Conservation (phyloP, 176 grass and related monocot species). For the Bolboschoenus planiculmis region DNA sequence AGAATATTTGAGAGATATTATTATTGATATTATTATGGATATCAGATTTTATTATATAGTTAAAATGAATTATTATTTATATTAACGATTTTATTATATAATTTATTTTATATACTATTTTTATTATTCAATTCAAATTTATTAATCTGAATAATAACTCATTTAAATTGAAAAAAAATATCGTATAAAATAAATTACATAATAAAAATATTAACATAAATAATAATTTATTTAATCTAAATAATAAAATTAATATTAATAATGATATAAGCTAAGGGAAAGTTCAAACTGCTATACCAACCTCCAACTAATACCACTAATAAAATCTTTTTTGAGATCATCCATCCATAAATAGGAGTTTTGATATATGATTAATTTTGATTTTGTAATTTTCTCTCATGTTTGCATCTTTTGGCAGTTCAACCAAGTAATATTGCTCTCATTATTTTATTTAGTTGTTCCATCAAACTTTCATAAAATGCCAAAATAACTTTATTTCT, state of each 20-base stretch:
- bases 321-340: background rate
- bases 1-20: too few relatives aligned
- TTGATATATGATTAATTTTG: background rate
- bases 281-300: background rate
- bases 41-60: too few relatives aligned
- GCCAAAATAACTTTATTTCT: background rate
- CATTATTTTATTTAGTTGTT: background rate
- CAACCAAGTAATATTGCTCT: background rate
- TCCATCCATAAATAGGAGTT: background rate
- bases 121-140: background rate
- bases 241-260: too few relatives aligned
- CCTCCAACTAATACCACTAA: background rate
- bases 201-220: too few relatives aligned
- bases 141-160: too few relatives aligned
- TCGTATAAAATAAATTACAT: too few relatives aligned
- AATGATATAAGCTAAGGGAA: background rate
- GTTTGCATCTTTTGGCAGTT: background rate
- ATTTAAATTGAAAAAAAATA: too few relatives aligned
- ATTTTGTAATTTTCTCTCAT: background rate
- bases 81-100: background rate
- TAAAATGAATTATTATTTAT: too few relatives aligned
- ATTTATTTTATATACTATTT: too few relatives aligned
- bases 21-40: too few relatives aligned
- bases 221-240: too few relatives aligned
- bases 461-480: background rate